Conservation (phyloP, 2,329 filamentous ascomycete genomes). For the Bisporella sp. region DNA sequence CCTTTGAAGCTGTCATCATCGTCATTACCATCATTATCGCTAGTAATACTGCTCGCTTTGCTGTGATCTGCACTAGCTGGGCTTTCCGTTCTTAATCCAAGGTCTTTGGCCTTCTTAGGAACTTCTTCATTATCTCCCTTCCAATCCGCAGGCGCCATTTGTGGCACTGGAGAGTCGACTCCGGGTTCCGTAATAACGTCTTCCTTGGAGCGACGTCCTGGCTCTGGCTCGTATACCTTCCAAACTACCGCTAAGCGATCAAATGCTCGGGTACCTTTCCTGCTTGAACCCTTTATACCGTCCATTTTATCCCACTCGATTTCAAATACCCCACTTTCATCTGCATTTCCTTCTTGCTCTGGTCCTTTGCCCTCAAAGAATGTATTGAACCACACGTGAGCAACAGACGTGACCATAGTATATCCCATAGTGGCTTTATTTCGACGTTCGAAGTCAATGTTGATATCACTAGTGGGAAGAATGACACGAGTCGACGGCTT, state of each 20-base stretch:
- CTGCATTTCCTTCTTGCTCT: slow-evolving; percentile 57
- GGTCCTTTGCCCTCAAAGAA: slow-evolving; percentile 83
- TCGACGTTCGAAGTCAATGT: slow-evolving; percentile 81
- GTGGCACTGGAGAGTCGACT: slow-evolving; percentile 60
- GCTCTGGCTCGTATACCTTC: slow-evolving; percentile 40
- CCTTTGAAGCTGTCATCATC: slow-evolving; percentile 18
- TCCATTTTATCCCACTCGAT: slow-evolving; percentile 78
- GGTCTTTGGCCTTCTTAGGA: slow-evolving; percentile 48
- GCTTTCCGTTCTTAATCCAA: slow-evolving; percentile 61
- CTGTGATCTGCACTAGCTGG: slow-evolving; percentile 62
- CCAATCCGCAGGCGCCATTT: slow-evolving; percentile 67
- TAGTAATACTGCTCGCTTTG: slow-evolving; percentile 62
- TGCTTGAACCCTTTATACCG: slow-evolving; percentile 82
- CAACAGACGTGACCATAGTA: slow-evolving; percentile 87
- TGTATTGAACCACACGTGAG: slow-evolving; percentile 94
- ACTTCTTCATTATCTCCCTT: slow-evolving; percentile 47
- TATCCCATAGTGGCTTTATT: slow-evolving; percentile 73
- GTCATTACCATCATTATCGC: slow-evolving; percentile 18
- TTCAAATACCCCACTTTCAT: slow-evolving; percentile 64
- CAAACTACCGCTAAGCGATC: slow-evolving; percentile 83
- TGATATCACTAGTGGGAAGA: slow-evolving; percentile 77
- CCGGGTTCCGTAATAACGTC: slow-evolving; percentile 57
- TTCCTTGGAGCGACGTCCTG: slow-evolving; percentile 14
- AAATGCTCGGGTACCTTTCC: slow-evolving; percentile 75
- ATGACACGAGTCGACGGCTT: slow-evolving; percentile 62